These are phyloP conservation scores for Azolla pinnata DNA, from an alignment of 75 land plant genomes.

Conservation along the genomic window DNA sequence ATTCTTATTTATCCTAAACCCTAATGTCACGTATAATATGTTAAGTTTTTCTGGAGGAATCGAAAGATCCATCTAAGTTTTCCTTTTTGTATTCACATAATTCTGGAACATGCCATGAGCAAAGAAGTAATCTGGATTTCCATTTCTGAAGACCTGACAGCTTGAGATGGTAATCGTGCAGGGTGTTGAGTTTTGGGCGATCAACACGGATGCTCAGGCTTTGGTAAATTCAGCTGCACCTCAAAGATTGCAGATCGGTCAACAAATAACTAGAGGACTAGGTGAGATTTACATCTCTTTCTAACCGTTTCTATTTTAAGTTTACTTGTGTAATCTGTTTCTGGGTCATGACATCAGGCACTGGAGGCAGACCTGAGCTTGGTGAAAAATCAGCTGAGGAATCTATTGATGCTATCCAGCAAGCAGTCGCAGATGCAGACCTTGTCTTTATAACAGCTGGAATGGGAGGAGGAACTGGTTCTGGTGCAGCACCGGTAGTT, in stretches of 20 bases:
- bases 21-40: too few species aligned
- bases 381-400: conserved; percentile 93
- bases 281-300: conserved; percentile 57
- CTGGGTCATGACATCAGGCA: too few species aligned
- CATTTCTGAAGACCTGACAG: too few species aligned
- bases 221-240: conserved; percentile 62
- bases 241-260: conserved; percentile 81
- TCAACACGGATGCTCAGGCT: conserved; percentile 91
- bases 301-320: too few species aligned
- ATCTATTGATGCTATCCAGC: conserved; percentile 60
- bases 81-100: too few species aligned
- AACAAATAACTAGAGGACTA: conserved; percentile 81
- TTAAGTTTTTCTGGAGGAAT: too few species aligned
- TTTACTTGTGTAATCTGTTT: neutral
- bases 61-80: too few species aligned
- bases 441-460: conserved; percentile 93
- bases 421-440: conserved; percentile 74
- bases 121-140: too few species aligned
- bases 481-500: conserved; percentile 29
- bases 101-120: too few species aligned
- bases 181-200: conserved; percentile 95
- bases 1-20: too few species aligned
- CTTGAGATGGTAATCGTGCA: too few species aligned
- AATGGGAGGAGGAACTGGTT: conserved; percentile 75
- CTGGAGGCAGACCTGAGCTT: conserved; percentile 82